A percentile compares a stretch with the other conserved stretches of the same genome.
These are phyloP conservation scores for Psilocybe tampanensis DNA, from an alignment of 768 basidiomycete species.

Conservation along the genomic window DNA sequence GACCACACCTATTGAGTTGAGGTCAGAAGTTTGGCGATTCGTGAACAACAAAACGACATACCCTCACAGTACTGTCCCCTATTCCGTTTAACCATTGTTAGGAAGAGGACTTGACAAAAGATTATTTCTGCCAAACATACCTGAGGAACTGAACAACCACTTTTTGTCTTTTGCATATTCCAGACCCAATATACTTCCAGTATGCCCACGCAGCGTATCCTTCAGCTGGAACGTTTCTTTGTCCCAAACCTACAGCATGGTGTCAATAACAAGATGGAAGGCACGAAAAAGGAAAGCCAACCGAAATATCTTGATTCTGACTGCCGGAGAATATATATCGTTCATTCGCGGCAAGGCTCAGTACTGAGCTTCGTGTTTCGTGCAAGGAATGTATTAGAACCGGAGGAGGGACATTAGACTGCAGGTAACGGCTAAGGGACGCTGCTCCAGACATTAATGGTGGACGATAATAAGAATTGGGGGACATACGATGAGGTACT, in stretches of 20 bases:
- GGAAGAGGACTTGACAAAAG: not conserved
- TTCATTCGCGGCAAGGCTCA: conserved; percentile 74
- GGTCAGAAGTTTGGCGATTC: not conserved
- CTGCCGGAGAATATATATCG: conserved; percentile 82
- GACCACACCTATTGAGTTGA: conserved; percentile 70
- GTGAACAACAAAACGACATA: conserved; percentile 35
- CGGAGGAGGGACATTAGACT: conserved; percentile 44
- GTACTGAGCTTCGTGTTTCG: conserved; percentile 67
- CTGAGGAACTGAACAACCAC: conserved; percentile 92
- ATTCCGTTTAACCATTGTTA: not conserved
- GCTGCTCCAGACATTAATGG: conserved; percentile 38
- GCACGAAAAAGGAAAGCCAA: conserved; percentile 31
- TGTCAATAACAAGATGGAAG: not conserved
- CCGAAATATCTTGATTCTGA: conserved; percentile 77
- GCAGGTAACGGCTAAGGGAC: conserved; percentile 60
- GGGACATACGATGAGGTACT: conserved; percentile 19
- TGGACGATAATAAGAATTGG: not conserved
- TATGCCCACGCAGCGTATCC: conserved; percentile 76
- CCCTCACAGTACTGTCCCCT: conserved; percentile 91
- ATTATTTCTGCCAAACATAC: conserved; percentile 38
- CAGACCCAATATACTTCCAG: conserved; percentile 80
- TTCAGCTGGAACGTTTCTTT: conserved; percentile 69
- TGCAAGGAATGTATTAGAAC: conserved; percentile 69
- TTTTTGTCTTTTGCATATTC: conserved; percentile 73
- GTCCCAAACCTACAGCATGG: conserved; percentile 75